phyloP scores from a whole-genome alignment of 148 eudicot genomes.

The Arctostaphylos glauca region DNA sequence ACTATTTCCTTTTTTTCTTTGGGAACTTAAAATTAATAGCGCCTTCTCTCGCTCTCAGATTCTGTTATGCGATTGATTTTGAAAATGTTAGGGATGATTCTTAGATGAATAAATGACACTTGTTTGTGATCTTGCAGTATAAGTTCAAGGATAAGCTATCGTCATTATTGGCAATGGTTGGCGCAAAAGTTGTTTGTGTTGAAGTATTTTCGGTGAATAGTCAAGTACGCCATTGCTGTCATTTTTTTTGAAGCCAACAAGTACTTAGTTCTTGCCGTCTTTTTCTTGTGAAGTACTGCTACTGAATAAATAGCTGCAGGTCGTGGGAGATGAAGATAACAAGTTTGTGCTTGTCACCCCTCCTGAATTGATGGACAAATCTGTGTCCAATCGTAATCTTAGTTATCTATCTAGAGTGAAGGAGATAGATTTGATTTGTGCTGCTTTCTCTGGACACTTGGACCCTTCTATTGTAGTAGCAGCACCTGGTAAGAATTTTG shows the following conservation, averaged over 20 bases:
- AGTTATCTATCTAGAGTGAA: slow-evolving; percentile 56
- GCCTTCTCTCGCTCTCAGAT: not conserved
- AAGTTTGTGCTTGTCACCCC: slow-evolving; percentile 64
- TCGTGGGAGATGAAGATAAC: slow-evolving; percentile 39
- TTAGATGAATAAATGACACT: not conserved
- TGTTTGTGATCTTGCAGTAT: slow-evolving; percentile 49
- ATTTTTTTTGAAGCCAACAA: not conserved
- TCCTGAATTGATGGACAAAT: slow-evolving; percentile 32
- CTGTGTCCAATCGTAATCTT: slow-evolving; percentile 26
- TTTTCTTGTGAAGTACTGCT: slow-evolving; percentile 1
- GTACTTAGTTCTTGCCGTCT: slow-evolving; percentile 1
- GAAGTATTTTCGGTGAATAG: slow-evolving; percentile 45
- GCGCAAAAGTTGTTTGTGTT: slow-evolving; percentile 52
- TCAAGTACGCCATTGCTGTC: slow-evolving; percentile 41
- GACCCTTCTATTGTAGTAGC: slow-evolving; percentile 64
- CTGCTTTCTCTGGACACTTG: slow-evolving; percentile 68
- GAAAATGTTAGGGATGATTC: not conserved
- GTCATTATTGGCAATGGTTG: slow-evolving; percentile 59
- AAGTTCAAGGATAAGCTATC: slow-evolving; percentile 58
- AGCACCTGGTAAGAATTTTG: slow-evolving; percentile 63
- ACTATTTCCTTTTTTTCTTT: not conserved
- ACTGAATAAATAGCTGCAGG: slow-evolving; percentile 33
- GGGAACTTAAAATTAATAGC: not conserved
- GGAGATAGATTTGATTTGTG: slow-evolving; percentile 61
- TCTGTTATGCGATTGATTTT: not conserved